Evolutionary conservation across 495 filamentous ascomycete genomes (phyloP), one percentile per base, ranked within the genome.

Genomic region (Penicillium alfredii): DNA sequence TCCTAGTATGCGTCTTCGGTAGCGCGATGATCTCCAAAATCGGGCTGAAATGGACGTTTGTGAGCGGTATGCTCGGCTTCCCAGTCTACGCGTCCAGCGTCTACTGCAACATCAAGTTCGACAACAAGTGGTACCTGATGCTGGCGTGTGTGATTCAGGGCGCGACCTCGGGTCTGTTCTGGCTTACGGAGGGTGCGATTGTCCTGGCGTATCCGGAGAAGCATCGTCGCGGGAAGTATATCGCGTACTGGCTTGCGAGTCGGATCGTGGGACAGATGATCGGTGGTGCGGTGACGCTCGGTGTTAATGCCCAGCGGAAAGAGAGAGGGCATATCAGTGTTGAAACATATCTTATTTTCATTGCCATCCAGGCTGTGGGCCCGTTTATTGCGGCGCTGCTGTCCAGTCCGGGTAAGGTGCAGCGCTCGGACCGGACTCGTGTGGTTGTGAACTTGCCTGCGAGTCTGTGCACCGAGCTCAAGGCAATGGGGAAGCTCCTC

Each of bases 131-230:
- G 34, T 27, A 26, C 6, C 10, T 36, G 6, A 26, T 26, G 14
- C 23, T 36, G 8, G 34, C 22, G 4, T 28, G 22, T 26, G 34
- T 36, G 23, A 29, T 27, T 16, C 13, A 19, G 42, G 74, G 76
- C 0, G 60, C 78, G 17, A 66, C 63, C 8, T 70, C 73, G 2
- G 71, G 66, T 0, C 53, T 73, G 11, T 62, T 78, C 37, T 78
- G 76, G 74, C 68, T 61, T 2, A 63, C 66, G 21, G 74, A 78
- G 35, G 73, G 69, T 4, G 73, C 74, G 8, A 62, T 79, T 20
- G 72, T 69, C 1, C 53, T 72, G 0, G 73, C 71, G 0, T 78
- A 80, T 35, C 73, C 71, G 0, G 68, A 76, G 30, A 42, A 67
- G 13, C 60, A 67, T 14, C 66, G 76, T 30, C 56, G 71, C 0